phyloP scores from a whole-genome alignment of 75 land plant genomes.

The Pinus albicaulis region DNA sequence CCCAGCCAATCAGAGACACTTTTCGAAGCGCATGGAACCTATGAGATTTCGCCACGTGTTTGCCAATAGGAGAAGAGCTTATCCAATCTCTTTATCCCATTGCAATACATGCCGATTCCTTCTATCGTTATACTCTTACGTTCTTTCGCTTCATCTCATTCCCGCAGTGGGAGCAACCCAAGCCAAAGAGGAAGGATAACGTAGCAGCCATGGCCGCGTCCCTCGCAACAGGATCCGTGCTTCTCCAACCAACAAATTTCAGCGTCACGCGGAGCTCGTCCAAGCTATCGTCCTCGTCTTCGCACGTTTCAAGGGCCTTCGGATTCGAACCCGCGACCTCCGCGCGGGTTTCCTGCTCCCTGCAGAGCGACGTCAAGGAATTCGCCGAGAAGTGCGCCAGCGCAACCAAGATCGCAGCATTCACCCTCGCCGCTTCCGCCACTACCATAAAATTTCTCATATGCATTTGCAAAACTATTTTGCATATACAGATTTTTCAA shows the following conservation, averaged over 20 bases:
- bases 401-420: no score
- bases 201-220: slow-evolving; percentile 52
- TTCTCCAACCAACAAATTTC: slow-evolving; percentile 60
- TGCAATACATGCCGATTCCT: background rate
- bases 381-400: slow-evolving; percentile 54
- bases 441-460: no score
- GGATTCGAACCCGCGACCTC: slow-evolving; percentile 39
- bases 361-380: slow-evolving; percentile 63
- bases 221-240: slow-evolving; percentile 12
- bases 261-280: slow-evolving; percentile 10
- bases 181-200: background rate
- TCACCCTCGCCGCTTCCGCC: no score
- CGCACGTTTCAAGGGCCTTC: slow-evolving; percentile 48
- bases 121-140: background rate
- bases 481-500: no score
- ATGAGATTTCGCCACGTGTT: no score
- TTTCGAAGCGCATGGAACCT: no score
- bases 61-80: background rate
- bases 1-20: no score
- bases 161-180: background rate
- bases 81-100: slow-evolving; percentile 2
- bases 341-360: slow-evolving; percentile 66
- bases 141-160: background rate
- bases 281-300: slow-evolving; percentile 16
- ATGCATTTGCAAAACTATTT: no score